These are phyloP conservation scores for Apiospora arundinis DNA, from an alignment of 2,329 filamentous ascomycete species.

Conservation along the genomic window DNA sequence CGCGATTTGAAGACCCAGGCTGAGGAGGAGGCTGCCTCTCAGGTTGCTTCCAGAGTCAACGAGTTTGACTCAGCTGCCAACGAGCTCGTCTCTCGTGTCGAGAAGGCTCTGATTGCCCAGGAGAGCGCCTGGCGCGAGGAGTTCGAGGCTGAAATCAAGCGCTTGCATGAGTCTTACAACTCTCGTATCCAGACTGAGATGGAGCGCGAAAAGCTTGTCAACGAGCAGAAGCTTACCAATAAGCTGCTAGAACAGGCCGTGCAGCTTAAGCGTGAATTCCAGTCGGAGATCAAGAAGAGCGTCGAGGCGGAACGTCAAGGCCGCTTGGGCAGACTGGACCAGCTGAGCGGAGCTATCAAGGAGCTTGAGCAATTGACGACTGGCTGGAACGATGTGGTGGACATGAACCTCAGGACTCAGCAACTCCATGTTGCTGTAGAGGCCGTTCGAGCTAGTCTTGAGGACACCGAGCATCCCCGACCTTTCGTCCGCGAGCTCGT, in stretches of 20 bases:
- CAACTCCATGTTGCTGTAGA: constrained; percentile 96
- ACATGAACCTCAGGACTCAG: constrained; percentile 90
- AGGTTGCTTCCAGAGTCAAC: constrained; percentile 73
- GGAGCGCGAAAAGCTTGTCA: constrained; percentile 78
- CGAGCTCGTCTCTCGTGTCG: constrained; percentile 87
- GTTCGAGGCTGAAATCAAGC: constrained; percentile 85
- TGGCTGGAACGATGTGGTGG: constrained; percentile 90
- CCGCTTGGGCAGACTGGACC: constrained; percentile 83
- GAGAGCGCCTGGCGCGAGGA: constrained; percentile 85
- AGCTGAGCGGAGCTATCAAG: constrained; percentile 77
- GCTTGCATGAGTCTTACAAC: constrained; percentile 78
- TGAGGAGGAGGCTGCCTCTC: constrained; percentile 73
- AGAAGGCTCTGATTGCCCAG: constrained; percentile 80
- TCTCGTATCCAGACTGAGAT: constrained; percentile 80
- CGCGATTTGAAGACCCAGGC: constrained; percentile 72
- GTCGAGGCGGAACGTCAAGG: constrained; percentile 90
- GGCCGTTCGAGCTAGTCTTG: constrained; percentile 83
- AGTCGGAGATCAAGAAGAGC: constrained; percentile 75
- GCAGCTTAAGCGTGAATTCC: constrained; percentile 84
- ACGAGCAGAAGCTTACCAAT: constrained; percentile 84
- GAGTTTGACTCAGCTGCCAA: constrained; percentile 89
- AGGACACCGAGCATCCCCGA: constrained; percentile 73
- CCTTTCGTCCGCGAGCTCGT: constrained; percentile 94
- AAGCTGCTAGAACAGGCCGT: constrained; percentile 90
- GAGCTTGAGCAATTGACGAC: constrained; percentile 88